Conservation (phyloP, 1,284 basidiomycete genomes). For the Pisolithus thermaeus region DNA sequence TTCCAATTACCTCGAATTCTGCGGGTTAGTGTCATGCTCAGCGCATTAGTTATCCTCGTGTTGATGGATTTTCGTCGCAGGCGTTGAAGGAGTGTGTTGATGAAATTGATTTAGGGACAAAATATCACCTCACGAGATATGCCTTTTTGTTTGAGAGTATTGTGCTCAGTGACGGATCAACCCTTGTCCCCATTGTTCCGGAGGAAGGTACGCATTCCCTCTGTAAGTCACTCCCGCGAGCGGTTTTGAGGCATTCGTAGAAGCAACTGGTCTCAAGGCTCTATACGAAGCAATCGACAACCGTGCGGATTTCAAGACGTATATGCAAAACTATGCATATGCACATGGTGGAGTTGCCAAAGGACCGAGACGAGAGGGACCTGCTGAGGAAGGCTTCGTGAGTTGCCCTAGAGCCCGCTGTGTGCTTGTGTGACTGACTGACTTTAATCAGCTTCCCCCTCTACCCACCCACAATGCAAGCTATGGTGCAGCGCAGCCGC, state of each 20-base stretch:
- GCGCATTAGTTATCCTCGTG: slow-evolving; percentile 11
- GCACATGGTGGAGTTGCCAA: slow-evolving; percentile 64
- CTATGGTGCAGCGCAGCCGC: slow-evolving; percentile 23
- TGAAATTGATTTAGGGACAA: slow-evolving; percentile 94
- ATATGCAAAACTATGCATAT: slow-evolving; percentile 94
- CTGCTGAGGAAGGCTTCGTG: slow-evolving; percentile 83
- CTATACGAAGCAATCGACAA: slow-evolving; percentile 93
- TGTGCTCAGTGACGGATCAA: slow-evolving; percentile 82
- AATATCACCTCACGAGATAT: slow-evolving; percentile 94
- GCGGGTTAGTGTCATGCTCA: slow-evolving; percentile 52
- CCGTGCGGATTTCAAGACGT: slow-evolving; percentile 89
- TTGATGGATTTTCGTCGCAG: slow-evolving; percentile 34
- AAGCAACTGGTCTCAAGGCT: slow-evolving; percentile 76
- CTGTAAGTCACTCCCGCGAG: slow-evolving; percentile 3
- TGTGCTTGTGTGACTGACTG: slow-evolving; percentile 2
- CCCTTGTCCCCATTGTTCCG: slow-evolving; percentile 68
- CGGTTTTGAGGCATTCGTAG: slow-evolving; percentile 2
- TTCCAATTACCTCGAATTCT: slow-evolving; percentile 92
- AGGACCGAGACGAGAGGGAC: slow-evolving; percentile 78
- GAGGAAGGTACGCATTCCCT: slow-evolving; percentile 48
- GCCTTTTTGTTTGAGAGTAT: slow-evolving; percentile 93
- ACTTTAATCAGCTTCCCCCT: slow-evolving; percentile 50
- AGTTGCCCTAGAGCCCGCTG: slow-evolving; percentile 24
- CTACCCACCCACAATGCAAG: slow-evolving; percentile 41
- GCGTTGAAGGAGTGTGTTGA: slow-evolving; percentile 94